Base-by-base conservation (phyloP, 2,329 filamentous ascomycete species). In the Allantophomopsis lycopodina region DNA sequence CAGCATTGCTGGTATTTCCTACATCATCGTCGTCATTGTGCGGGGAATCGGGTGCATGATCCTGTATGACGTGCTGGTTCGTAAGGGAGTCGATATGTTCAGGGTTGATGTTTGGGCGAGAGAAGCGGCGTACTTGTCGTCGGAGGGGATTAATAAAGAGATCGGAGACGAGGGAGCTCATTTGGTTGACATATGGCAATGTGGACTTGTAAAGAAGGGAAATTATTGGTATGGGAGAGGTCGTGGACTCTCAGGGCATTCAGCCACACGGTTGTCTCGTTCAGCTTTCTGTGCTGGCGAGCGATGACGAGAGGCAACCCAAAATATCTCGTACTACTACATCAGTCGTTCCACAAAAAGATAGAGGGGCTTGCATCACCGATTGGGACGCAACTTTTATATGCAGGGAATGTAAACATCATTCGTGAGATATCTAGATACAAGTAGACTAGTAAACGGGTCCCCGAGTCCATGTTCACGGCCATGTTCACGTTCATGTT, bases 121-220 rank as follows among this genome's bases (percentile, higher is more conserved):
- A 79, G 52, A 80, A 71, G 46, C 73, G 72, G 45, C 74, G 72
- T 50, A 75, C 76, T 59, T 79, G 75, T 55, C 75, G 72, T 48
- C 79, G 60, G 50, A 79, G 73, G 42, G 76, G 75, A 45, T 77
- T 77, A 57, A 79, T 75, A 50, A 79, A 61, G 55, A 77, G 78
- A 44, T 78, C 71, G 52, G 73, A 70, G 40, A 80, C 74, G 51
- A 79, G 62, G 49, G 68, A 76, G 56, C 71, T 68, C 76, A 80
- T 80, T 57, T 53, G 50, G 51, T 51, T 39, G 38, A 32, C 35
- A 41, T 43, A 39, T 20, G 32, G 42, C 42, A 50, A 45, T 31
- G 37, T 37, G 28, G 13, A 32, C 14, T 32, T 36, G n/a, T n/a
- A 30, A 5, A n/a, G 28, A 16, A 21, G 18, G n/a, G 37, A 16